Base-by-base conservation (phyloP, 116 monocot species). In the Zostera marina region DNA sequence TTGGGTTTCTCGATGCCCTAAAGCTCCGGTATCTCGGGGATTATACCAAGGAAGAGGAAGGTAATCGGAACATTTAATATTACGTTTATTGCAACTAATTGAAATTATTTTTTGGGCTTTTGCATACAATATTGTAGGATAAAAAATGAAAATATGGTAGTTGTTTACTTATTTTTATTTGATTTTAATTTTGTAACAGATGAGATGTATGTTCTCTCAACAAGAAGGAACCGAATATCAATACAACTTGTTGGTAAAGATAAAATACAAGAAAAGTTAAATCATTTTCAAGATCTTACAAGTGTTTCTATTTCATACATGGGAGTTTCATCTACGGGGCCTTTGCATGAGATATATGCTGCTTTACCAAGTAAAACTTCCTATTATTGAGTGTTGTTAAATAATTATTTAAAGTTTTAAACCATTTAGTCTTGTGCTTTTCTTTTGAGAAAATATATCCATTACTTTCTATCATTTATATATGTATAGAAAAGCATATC, bases 161-260 rank as follows among this genome's bases (percentile, higher is more conserved):
- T 32, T 32, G 5, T 32, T 32, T 32, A 5, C 4, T 32, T 32
- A 32, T 32, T 32, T 32, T 32, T 32, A 32, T 32, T 32, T 32
- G 32, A 5, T 32, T 32, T 5, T 2, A 32, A 32, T 3, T 32
- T 32, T 63, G 19, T 25, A 61, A 42, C 80, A 96, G 96, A 96
- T 71, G 96, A 89, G 72, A 96, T 96, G 96, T 96, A 96, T 73
- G 96, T 89, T 60, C 63, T 76, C 61, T 96, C 96, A 12, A 66
- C 76, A 49, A 80, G 82, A 56, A 78, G 78, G 43, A 81, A 65
- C 45, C 75, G 74, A 16, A 82, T 96, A 5, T 67, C 77, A 0
- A 70, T 96, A 46, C 68, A 96, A 59, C 66, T 96, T 41, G 65
- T 85, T 60, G 89, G 89, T 26, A 82, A 79, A 64, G 53, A 78